Evolutionary conservation across 306 rosid genomes (phyloP), one percentile per base, ranked within the genome.

Genomic region (Quillaja saponaria): DNA sequence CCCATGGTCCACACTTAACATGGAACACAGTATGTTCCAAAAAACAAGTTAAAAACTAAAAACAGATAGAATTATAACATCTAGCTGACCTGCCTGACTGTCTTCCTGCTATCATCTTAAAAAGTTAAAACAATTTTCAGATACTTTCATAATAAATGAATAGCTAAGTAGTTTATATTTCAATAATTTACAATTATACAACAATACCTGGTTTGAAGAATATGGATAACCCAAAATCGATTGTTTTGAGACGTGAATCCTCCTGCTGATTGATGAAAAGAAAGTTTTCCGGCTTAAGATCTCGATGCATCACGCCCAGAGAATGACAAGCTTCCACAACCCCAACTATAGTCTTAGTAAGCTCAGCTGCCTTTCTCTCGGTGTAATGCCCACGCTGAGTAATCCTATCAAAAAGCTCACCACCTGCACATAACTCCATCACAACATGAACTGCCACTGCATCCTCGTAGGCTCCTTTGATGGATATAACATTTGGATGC

Each of bases 391-490:
- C 99, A 0, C 91, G 94, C 80, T 94, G 80, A 71, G 87, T 78
- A 64, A 94, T 94, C 85, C 99, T 69, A 76, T 94, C 99, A 13
- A 94, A 94, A 55, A 94, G 95, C 84, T 94, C 99, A 55, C 99
- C 99, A 21, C 99, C 99, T 11, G 89, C 91, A 78, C 99, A 94
- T 34, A 94, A 49, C 63, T 94, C 99, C 99, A 94, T 94, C 63
- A 94, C 99, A 64, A 94, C 99, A 63, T 94, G 87, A 61, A 94
- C 99, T 6, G 97, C 97, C 10, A 85, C 76, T 0, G 88, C 90
- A 76, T 94, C 99, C 81, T 94, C 99, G 56, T 85, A 94, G 50
- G 99, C 95, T 56, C 87, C 99, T 79, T 81, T 94, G 58, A 94
- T 94, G 10, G 97, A 87, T 81, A 94, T 87, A 64, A 94, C 99